Base-by-base conservation (phyloP, 257 asterid species). In the Scutellaria minor region DNA sequence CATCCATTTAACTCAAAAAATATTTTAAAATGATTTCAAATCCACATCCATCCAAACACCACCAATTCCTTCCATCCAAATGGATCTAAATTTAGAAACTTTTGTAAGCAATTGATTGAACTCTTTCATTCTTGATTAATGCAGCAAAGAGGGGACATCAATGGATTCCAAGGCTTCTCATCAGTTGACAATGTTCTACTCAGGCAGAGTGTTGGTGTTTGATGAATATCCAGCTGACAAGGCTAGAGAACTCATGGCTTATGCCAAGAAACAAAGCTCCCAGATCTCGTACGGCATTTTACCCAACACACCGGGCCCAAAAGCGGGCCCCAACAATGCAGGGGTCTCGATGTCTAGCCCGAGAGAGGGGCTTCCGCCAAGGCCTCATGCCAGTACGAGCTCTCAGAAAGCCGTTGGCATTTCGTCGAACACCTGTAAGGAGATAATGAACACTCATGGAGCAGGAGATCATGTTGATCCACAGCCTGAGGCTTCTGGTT, bases 161-260 rank as follows among this genome's bases (percentile, higher is more conserved):
- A 45, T 47, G 50, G 87, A 78, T 56, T 53, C 84, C 8, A 80
- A 75, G 75, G 46, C 80, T 20, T 79, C 88, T 15, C 94, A 82
- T 15, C 94, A 82, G 18, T 55, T 91, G 90, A 91, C 97, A 7
- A 87, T 91, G 24, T 91, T 91, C 70, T 91, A 89, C 73, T 86
- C 75, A 4, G 95, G 91, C 37, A 71, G 68, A 74, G 88, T 91
- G 22, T 63, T 88, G 39, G 95, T 89, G 61, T 89, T 87, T 61
- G 87, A 87, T 37, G 89, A 84, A 66, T 86, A 73, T 66, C 79
- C 96, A 2, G 78, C 85, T 12, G 83, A 86, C 15, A 89, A 78
- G 71, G 93, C 81, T 9, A 65, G 74, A 63, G 90, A 90, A 54
- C 76, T 89, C 9, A 59, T 88, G 76, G 50, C 77, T 0, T 77